Evolutionary conservation across 2,329 filamentous ascomycete genomes (phyloP), one percentile per base, ranked within the genome.

Genomic region (Hymenoscyphus scutula): DNA sequence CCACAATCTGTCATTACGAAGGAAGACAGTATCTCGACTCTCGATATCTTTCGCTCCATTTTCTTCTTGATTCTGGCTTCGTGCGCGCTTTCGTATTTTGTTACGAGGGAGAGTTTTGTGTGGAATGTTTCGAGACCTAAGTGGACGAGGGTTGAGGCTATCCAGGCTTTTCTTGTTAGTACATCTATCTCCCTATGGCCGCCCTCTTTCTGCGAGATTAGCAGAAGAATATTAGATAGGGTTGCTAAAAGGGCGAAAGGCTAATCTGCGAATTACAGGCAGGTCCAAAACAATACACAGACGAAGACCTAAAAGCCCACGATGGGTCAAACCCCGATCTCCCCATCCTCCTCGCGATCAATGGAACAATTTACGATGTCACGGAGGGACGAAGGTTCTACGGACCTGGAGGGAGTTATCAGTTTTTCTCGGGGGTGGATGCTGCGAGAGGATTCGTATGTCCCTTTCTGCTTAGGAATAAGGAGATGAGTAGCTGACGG

Each of bases 331-430:
- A 97, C 76, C 80, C 87, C 10, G 75, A 77, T 7, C 86, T 89
- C 64, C 95, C 95, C 6, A 86, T 98, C 75, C 96, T 97, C 79
- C 84, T 99, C 61, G 92, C 92, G 66, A 87, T 99, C 72, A 94
- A 95, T 79, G 89, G 90, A 72, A 90, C 86, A 62, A 90, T 96
- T 77, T 95, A 89, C 82, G 91, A 96, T 76, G 91, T 96, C 48
- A 84, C 85, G n/a, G 77, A 82, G 32, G 87, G 87, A 60, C 81
- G 84, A 69, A 76, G 83, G 75, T 80, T 89, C 77, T 95, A 95
- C 79, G 91, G 91, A 0, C 89, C 93, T 0, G 92, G 92, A 30
- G 95, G 93, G 4, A 87, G 86, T 41, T 99, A 99, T 81, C 83
- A 88, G 72, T 88, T 89, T 78, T 97, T 99, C 76, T 86, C 92